Percentiles rank a stretch among this genome's conserved stretches.
phyloP scores from a whole-genome alignment of 345 rosid genomes.

The Camelina laxa region DNA sequence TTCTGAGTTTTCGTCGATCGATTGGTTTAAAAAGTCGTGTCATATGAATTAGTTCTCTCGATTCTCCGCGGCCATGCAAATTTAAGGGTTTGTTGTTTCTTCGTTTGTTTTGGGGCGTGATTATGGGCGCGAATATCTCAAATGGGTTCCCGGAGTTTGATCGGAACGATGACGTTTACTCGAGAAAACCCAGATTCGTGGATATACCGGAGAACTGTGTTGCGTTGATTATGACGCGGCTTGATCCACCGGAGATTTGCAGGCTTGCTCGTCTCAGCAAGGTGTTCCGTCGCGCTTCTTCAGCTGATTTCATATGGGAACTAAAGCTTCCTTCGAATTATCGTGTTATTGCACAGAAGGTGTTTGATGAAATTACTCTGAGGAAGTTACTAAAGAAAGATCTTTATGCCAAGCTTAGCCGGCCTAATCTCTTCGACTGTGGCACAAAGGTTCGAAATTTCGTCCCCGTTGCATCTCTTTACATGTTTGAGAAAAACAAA shows the following conservation, averaged over 20 bases:
- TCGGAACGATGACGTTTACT: conserved; percentile 35
- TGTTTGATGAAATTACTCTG: conserved; percentile 49
- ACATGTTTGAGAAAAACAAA: no score
- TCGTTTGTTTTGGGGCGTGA: neutral
- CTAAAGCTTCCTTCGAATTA: conserved; percentile 61
- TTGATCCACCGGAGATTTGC: conserved; percentile 68
- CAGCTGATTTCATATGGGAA: conserved; percentile 74
- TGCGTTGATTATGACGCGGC: conserved; percentile 52
- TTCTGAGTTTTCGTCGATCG: conserved; percentile 8
- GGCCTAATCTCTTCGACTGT: conserved; percentile 51
- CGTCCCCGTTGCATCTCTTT: neutral
- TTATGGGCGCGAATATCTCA: conserved; percentile 60
- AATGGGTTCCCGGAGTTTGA: conserved; percentile 40
- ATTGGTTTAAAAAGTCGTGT: neutral
- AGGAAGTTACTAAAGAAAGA: conserved; percentile 49
- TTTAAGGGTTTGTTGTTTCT: neutral
- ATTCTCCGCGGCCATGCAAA: conserved; percentile 35
- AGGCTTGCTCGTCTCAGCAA: conserved; percentile 56
- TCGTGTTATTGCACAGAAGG: conserved; percentile 44
- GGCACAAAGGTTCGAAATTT: conserved; percentile 56
- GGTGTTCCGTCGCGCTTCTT: conserved; percentile 59
- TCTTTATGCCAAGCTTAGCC: conserved; percentile 52
- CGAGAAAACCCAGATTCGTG: conserved; percentile 47
- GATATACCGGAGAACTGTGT: conserved; percentile 73
- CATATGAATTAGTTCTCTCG: neutral